Evolutionary conservation across 345 rosid species (phyloP).

Genomic region (Citrus australasica): DNA sequence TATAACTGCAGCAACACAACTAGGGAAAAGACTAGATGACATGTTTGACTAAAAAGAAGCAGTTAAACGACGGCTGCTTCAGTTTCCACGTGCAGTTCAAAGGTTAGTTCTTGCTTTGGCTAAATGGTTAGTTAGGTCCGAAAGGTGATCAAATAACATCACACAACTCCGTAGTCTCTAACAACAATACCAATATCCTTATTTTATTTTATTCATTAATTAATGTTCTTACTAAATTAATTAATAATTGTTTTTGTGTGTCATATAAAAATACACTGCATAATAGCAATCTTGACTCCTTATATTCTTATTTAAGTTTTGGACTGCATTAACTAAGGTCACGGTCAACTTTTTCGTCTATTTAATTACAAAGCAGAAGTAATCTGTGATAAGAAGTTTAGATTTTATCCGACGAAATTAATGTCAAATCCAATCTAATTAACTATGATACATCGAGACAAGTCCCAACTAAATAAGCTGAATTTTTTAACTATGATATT

Average conservation of each 20-base stretch:
- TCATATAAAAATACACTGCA: background rate
- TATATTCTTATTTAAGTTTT: conserved; percentile 2
- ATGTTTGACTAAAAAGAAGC: conserved; percentile 5
- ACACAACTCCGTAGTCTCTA: background rate
- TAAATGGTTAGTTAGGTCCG: conserved; percentile 34
- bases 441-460: no score
- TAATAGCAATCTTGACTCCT: background rate
- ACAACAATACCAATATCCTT: conserved; percentile 20
- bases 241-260: background rate
- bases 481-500: no score
- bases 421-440: no score
- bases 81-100: conserved; percentile 25
- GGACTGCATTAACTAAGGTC: background rate
- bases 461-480: no score
- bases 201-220: background rate
- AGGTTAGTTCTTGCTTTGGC: background rate
- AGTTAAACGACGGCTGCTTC: conserved; percentile 8
- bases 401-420: background rate
- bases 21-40: background rate
- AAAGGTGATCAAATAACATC: conserved; percentile 27
- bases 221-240: background rate
- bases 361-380: background rate
- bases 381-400: background rate
- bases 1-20: background rate
- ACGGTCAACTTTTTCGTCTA: background rate